Evolutionary conservation across 75 land plant genomes (phyloP), one percentile per base, ranked within the genome.

Genomic region (Sequoiadendron giganteum): DNA sequence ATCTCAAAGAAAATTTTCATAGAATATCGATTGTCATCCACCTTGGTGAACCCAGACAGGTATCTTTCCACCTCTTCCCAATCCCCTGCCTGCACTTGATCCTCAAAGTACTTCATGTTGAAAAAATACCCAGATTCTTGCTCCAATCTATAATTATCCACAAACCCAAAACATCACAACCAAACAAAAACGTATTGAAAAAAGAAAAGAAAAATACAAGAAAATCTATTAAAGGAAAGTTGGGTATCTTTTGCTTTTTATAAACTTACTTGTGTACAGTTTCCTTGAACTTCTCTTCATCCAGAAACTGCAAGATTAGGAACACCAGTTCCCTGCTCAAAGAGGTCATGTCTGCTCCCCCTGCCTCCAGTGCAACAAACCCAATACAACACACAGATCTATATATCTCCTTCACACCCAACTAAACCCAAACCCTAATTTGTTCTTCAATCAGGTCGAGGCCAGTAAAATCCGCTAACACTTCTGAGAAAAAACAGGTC

Each of bases 1-100:
- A 97, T 97, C 90, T 97, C 98, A 78, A 97, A 97, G 89, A 96
- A 97, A 25, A 97, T 97, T 92, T 97, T 96, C 99, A 97, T 97
- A n/a, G 99, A 97, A 72, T 96, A 97, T 36, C 98, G 91, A 79
- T 97, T 97, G 87, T 97, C 99, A 90, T 97, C 99, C 79, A 97
- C 96, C 89, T 97, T 97, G 10, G 98, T 97, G 88, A 94, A 97
- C 2, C 98, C 98, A 1, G 97, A 94, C 7, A 97, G 89, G 88
- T 97, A 96, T 83, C 92, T 90, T 88, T 97, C 99, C 56, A 97
- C 99, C 81, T 96, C 97, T 40, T 97, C 99, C 99, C 99, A 97
- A 81, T 97, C 95, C 42, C 99, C 99, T 84, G 89, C 91, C 55
- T 91, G 90, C 34, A 96, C 99, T 65, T 90, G 91, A 45, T 97